These are phyloP conservation scores for Nemania sp. DNA, from an alignment of 2,329 filamentous ascomycete species.

Conservation along the genomic window DNA sequence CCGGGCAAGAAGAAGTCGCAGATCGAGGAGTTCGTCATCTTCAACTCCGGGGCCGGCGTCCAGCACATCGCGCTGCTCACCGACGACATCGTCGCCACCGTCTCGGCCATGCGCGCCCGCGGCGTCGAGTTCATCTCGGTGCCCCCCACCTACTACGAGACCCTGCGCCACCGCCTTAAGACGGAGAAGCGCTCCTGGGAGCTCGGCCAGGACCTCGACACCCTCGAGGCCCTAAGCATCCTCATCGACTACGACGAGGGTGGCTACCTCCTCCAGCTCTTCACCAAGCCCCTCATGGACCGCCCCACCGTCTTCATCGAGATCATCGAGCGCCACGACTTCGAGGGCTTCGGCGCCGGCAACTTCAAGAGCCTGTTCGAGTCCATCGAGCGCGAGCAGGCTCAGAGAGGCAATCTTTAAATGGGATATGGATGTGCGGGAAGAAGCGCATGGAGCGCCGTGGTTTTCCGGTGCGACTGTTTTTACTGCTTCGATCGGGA, in stretches of 20 bases:
- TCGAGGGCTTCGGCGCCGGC: conserved; percentile 91
- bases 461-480: background rate
- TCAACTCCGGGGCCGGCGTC: conserved; percentile 89
- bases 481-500: background rate
- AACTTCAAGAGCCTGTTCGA: conserved; percentile 97
- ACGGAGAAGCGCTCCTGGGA: conserved; percentile 69
- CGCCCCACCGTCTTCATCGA: conserved; percentile 95
- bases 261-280: conserved; percentile 83
- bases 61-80: conserved; percentile 94
- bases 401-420: conserved; percentile 82
- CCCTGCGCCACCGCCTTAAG: conserved; percentile 79
- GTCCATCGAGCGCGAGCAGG: conserved; percentile 94
- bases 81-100: conserved; percentile 79
- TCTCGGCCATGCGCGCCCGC: conserved; percentile 82
- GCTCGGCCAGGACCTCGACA: conserved; percentile 83
- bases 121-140: conserved; percentile 95
- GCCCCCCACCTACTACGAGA: conserved; percentile 85
- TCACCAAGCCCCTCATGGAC: conserved; percentile 91
- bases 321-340: conserved; percentile 93
- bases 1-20: conserved; percentile 90
- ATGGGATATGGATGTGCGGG: background rate
- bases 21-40: conserved; percentile 93
- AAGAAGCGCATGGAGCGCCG: background rate
- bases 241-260: conserved; percentile 95
- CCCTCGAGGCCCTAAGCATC: conserved; percentile 82